phyloP scores from a whole-genome alignment of 768 basidiomycete genomes.

The Tricholoma sp. region DNA sequence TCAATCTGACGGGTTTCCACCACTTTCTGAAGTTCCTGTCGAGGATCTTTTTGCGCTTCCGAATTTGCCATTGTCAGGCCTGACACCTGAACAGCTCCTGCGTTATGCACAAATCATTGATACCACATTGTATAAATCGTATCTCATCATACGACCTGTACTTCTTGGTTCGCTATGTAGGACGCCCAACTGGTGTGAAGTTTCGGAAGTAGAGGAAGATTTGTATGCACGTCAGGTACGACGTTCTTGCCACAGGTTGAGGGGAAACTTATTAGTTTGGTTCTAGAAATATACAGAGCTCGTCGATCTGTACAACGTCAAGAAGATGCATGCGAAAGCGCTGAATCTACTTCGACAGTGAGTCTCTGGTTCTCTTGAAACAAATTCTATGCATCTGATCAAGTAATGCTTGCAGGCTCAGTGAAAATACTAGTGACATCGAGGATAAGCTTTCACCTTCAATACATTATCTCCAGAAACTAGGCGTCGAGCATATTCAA shows the following conservation, averaged over 20 bases:
- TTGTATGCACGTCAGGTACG: slow-evolving; percentile 73
- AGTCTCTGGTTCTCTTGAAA: slow-evolving; percentile 21
- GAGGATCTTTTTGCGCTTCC: slow-evolving; percentile 78
- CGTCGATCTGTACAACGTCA: slow-evolving; percentile 87
- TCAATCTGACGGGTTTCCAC: slow-evolving; percentile 62
- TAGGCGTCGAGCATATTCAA: slow-evolving; percentile 76
- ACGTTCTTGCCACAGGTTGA: background rate
- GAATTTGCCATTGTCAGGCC: slow-evolving; percentile 59
- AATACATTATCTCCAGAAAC: slow-evolving; percentile 84
- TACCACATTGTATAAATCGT: slow-evolving; percentile 92
- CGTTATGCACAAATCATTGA: slow-evolving; percentile 92
- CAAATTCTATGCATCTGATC: background rate
- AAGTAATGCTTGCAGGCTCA: slow-evolving; percentile 46
- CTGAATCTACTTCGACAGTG: slow-evolving; percentile 81
- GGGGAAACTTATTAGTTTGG: slow-evolving; percentile 1
- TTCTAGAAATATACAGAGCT: slow-evolving; percentile 86
- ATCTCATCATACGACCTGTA: slow-evolving; percentile 74
- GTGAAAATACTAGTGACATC: slow-evolving; percentile 70
- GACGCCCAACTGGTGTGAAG: slow-evolving; percentile 95
- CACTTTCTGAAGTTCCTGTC: slow-evolving; percentile 66
- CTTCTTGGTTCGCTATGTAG: slow-evolving; percentile 86
- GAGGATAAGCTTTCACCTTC: slow-evolving; percentile 81
- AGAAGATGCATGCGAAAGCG: slow-evolving; percentile 93
- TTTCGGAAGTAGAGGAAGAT: slow-evolving; percentile 87
- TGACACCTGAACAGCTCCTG: slow-evolving; percentile 82